Evolutionary conservation across 2,329 filamentous ascomycete genomes (phyloP).

Genomic region (Aspergillus sp.): DNA sequence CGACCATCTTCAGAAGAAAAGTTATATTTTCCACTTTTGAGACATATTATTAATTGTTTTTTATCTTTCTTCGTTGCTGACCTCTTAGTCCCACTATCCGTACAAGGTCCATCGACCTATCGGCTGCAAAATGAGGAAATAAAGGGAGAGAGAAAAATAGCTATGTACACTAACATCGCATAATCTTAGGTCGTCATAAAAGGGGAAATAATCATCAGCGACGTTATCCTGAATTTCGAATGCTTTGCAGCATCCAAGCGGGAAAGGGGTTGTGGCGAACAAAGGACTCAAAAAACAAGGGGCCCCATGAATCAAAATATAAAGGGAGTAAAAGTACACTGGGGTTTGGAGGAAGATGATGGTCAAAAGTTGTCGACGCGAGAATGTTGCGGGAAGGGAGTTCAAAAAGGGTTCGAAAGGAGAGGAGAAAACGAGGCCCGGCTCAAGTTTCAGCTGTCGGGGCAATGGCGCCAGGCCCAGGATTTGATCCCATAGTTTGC

Average conservation of each 20-base stretch:
- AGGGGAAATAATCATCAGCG: constrained; percentile 16
- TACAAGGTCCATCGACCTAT: constrained; percentile 32
- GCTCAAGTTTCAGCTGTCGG: constrained; percentile 32
- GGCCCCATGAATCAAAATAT: constrained; percentile 10
- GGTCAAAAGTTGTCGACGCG: constrained; percentile 22
- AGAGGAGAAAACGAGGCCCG: constrained; percentile 21
- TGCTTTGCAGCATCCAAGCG: constrained; percentile 15
- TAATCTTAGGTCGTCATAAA: constrained; percentile 26
- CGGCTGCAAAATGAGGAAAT: constrained; percentile 13
- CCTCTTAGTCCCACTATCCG: constrained; percentile 40
- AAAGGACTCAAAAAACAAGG: constrained; percentile 4
- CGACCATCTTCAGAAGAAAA: constrained; percentile 12
- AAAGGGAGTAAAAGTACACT: constrained; percentile 30
- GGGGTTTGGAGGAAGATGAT: constrained; percentile 17
- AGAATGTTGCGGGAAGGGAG: constrained; percentile 16
- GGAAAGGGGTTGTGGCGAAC: constrained; percentile 10
- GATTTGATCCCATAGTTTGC: constrained; percentile 31
- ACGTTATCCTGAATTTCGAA: constrained; percentile 22
- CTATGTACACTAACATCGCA: constrained; percentile 42
- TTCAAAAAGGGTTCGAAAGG: constrained; percentile 12
- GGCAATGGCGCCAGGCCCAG: constrained; percentile 29
- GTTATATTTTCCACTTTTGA: constrained; percentile 22
- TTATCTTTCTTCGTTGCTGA: constrained; percentile 31
- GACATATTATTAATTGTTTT: constrained; percentile 33
- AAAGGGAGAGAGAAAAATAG: constrained; percentile 20